Evolutionary conservation across 257 asterid species (phyloP).

Genomic region (Handroanthus guayacan): DNA sequence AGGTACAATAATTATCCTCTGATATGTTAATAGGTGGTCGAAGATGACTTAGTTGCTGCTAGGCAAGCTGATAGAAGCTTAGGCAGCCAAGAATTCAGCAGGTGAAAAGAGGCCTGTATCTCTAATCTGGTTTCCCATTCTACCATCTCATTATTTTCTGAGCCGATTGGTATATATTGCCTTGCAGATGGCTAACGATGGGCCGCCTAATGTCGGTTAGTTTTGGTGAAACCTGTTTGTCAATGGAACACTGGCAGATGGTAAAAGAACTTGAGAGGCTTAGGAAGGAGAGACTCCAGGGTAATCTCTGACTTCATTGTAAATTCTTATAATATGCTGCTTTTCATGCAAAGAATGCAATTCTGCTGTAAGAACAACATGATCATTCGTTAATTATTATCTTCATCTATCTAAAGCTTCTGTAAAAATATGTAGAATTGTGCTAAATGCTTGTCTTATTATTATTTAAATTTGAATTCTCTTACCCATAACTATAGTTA

Average conservation of each 20-base stretch:
- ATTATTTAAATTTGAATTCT: too few species aligned
- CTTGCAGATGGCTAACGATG: slow-evolving; percentile 84
- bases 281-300: slow-evolving; percentile 65
- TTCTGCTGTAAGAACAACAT: slow-evolving; percentile 12
- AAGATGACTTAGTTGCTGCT: slow-evolving; percentile 91
- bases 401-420: not conserved
- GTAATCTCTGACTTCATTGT: slow-evolving; percentile 33
- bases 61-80: slow-evolving; percentile 85
- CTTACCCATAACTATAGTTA: too few species aligned
- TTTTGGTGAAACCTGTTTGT: slow-evolving; percentile 73
- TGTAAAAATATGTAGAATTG: too few species aligned
- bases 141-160: slow-evolving; percentile 17
- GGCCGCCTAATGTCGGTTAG: slow-evolving; percentile 77
- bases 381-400: not conserved
- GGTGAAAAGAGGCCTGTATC: slow-evolving; percentile 45
- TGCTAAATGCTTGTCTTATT: too few species aligned
- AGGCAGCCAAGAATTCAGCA: slow-evolving; percentile 81
- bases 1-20: not conserved
- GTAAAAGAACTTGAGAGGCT: slow-evolving; percentile 83
- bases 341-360: slow-evolving; percentile 18
- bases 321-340: slow-evolving; percentile 19
- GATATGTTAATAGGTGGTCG: slow-evolving; percentile 57
- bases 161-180: slow-evolving; percentile 4
- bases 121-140: not conserved
- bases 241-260: slow-evolving; percentile 89